Evolutionary conservation across 257 asterid genomes (phyloP), one percentile per base, ranked within the genome.

Genomic region (Nicotiana sylvestris): DNA sequence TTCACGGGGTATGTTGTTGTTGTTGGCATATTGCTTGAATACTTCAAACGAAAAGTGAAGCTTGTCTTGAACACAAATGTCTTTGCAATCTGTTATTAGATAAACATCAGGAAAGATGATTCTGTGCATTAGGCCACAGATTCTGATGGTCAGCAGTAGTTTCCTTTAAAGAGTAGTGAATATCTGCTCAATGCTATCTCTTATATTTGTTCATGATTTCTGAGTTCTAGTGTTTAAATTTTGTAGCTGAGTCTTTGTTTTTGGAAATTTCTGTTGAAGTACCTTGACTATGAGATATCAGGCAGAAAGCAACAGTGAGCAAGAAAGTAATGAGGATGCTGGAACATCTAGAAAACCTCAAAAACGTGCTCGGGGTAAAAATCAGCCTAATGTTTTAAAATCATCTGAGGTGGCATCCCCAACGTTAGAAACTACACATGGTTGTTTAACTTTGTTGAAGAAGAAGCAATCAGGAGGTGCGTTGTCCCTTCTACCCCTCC

Each of bases 401-500:
- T 88, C 87, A 85, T 77, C 86, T 35, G 96, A 88, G 6, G 43
- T 89, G 58, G 87, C 86, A 55, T 85, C 95, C 76, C 93, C 91
- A 30, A 81, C 87, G 64, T 76, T 84, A 30, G 87, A 90, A 35
- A 77, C 97, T 86, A 86, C 81, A 82, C 88, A 87, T 39, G 94
- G 94, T 68, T 87, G 93, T 84, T 86, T 88, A 37, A 60, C 93
- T 51, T 86, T 92, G 86, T 86, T 89, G 84, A 94, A 94, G 93
- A 94, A 92, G 91, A 94, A 91, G 89, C 92, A 95, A 55, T 85
- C 98, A 78, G 96, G 91, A 81, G 99, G 99, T 95, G 92, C 76
- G 93, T 86, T 67, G 49, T 33, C 39, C 30, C 37, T 81, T 66
- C 79, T 72, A 72, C 61, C 53, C 66, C n/a, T 37, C 64, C 30